These are phyloP conservation scores for Phytopythium sindhum DNA, from an alignment of 352 stramenopile species.

Conservation along the genomic window DNA sequence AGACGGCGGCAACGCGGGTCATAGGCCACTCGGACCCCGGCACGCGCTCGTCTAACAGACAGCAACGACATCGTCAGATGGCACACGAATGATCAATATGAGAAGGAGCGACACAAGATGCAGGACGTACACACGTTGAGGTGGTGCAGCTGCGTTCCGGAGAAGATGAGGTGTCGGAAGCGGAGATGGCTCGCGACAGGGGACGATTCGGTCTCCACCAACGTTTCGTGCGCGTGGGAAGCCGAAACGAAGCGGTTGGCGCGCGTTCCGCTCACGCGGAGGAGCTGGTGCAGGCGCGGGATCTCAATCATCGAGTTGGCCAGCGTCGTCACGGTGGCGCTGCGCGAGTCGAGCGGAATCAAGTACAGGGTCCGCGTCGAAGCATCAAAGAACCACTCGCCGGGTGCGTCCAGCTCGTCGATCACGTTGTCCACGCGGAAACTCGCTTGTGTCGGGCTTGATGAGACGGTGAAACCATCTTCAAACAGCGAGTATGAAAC, in stretches of 20 bases:
- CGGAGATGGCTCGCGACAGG: constrained; percentile 32
- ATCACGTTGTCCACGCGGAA: constrained; percentile 70
- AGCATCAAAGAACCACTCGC: constrained; percentile 69
- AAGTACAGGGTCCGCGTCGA: constrained; percentile 45
- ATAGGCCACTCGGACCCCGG: constrained; percentile 49
- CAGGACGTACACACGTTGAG: constrained; percentile 52
- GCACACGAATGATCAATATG: neutral
- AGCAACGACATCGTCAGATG: neutral
- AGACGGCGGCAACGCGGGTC: constrained; percentile 55
- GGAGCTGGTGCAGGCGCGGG: constrained; percentile 52
- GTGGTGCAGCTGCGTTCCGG: constrained; percentile 53
- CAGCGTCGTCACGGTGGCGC: constrained; percentile 20
- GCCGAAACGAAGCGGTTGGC: constrained; percentile 43
- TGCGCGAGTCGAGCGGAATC: constrained; percentile 39
- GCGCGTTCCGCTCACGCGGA: constrained; percentile 54
- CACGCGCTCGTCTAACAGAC: constrained; percentile 26
- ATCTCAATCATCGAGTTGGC: constrained; percentile 39
- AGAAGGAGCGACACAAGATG: neutral
- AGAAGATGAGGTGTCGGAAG: constrained; percentile 63
- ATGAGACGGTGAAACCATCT: constrained; percentile 16
- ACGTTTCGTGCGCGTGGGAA: constrained; percentile 34
- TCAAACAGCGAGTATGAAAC: constrained; percentile 40
- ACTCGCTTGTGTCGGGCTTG: constrained; percentile 4
- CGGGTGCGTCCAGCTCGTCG: constrained; percentile 53
- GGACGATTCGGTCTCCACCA: constrained; percentile 44